Evolutionary conservation across 2,329 filamentous ascomycete species (phyloP).

Genomic region (Penicillium aurantiogriseum): DNA sequence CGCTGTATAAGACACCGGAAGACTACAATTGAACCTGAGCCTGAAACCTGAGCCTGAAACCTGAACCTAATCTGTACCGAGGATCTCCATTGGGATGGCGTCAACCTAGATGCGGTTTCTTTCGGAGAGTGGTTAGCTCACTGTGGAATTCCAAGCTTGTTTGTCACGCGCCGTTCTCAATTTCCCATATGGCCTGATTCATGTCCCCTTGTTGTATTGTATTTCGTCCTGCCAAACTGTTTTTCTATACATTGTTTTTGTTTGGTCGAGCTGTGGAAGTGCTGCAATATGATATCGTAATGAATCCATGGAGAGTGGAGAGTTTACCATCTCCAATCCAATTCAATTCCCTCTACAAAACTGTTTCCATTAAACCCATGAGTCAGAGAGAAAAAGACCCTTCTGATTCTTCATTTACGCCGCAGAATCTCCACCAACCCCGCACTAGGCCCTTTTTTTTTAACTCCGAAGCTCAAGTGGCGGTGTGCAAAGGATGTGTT

Average conservation of each 20-base stretch:
- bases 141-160: neutral
- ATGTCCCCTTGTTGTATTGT: neutral
- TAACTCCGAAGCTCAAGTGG: constrained; percentile 18
- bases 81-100: neutral
- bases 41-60: neutral
- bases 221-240: neutral
- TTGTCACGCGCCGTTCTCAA: neutral
- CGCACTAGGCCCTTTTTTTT: constrained; percentile 14
- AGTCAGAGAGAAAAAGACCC: constrained; percentile 2
- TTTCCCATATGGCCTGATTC: neutral
- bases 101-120: neutral
- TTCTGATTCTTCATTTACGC: neutral
- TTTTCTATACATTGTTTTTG: neutral
- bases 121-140: neutral
- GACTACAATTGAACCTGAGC: neutral
- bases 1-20: neutral
- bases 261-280: neutral
- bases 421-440: constrained; percentile 10
- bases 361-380: neutral
- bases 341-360: neutral
- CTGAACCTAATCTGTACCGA: neutral
- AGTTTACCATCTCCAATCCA: neutral
- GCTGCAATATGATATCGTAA: neutral
- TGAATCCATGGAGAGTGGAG: neutral
- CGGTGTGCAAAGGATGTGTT: constrained; percentile 24